These are phyloP conservation scores for Micractinium conductrix DNA, from an alignment of 139 green algal species.

Conservation along the genomic window DNA sequence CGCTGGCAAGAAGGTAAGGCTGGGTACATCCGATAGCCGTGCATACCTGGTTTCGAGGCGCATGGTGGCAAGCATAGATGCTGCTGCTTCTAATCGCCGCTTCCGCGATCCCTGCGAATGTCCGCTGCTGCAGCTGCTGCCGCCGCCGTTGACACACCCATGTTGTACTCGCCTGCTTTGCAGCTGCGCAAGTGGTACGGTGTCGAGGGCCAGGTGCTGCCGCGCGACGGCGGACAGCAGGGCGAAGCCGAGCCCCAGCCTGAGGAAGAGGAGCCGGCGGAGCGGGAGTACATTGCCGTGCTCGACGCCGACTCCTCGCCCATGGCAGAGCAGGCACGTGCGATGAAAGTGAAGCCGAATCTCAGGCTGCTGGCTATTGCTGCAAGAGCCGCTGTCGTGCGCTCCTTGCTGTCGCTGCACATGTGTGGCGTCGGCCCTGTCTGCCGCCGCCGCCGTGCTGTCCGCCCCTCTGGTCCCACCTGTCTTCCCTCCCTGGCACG, in stretches of 20 bases:
- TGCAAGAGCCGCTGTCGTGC: background rate
- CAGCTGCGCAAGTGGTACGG: constrained; percentile 49
- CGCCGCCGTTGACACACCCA: no score
- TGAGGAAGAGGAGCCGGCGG: background rate
- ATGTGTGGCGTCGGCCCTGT: no score
- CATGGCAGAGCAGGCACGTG: constrained; percentile 50
- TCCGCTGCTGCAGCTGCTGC: no score
- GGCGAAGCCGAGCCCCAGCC: background rate
- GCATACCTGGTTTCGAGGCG: no score
- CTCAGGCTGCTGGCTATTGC: no score
- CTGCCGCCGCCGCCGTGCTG: no score
- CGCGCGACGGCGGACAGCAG: constrained; percentile 23
- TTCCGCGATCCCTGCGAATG: no score
- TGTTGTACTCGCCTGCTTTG: no score
- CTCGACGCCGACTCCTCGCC: constrained; percentile 34
- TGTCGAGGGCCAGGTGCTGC: constrained; percentile 41
- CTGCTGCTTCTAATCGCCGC: no score
- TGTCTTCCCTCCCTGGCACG: background rate
- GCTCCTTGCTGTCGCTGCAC: background rate
- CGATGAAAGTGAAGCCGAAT: no score
- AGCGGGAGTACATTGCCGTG: constrained; percentile 34
- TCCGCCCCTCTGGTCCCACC: background rate
- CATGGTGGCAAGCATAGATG: no score
- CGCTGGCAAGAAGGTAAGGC: constrained; percentile 32
- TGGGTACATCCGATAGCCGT: no score